Base-by-base conservation (phyloP, 768 basidiomycete genomes). In the Boletus pseudopeckii region DNA sequence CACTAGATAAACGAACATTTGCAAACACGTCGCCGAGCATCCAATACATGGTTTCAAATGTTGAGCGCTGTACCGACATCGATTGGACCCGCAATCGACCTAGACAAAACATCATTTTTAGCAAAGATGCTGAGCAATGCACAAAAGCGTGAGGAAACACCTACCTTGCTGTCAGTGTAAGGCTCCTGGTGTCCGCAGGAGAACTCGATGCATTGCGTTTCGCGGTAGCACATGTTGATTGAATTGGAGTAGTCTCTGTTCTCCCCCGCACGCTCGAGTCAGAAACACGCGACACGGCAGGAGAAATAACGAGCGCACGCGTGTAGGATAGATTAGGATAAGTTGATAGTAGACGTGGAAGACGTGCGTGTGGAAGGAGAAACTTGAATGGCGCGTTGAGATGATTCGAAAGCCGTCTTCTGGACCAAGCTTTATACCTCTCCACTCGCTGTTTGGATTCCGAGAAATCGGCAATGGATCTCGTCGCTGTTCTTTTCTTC, bases 161-260 rank as follows among this genome's bases (percentile, higher is more conserved):
- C 40, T 10, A 69, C 71, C 64, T 69, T 72, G 55, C 50, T 63
- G 41, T 72, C 68, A 6, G 52, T 63, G 42, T 61, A 48, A 5
- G 70, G 68, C 36, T 66, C 55, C 24, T 66, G 56, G 60, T 80
- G 76, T 28, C 70, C 72, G 56, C 79, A 80, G 20, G 62, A 43
- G 57, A 73, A 70, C 54, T 64, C 60, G 38, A 68, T 69, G 59
- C 71, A 74, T 28, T 72, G 64, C 49, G 71, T 61, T 55, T 75
- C 65, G 65, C 76, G 72, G 68, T 72, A 66, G 58, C 79, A 80
- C 79, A 80, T 80, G 43, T 49, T 48, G 39, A 55, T 40, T 15
- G 41, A 33, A 47, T 44, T 45, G 26, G 8, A 52, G 15, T 49
- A 45, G 56, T 55, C 52, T 53, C 61, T 65, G 38, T n/a, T 45